Conservation (phyloP, 2,329 filamentous ascomycete species). For the Ploettnerulaceae sp. region DNA sequence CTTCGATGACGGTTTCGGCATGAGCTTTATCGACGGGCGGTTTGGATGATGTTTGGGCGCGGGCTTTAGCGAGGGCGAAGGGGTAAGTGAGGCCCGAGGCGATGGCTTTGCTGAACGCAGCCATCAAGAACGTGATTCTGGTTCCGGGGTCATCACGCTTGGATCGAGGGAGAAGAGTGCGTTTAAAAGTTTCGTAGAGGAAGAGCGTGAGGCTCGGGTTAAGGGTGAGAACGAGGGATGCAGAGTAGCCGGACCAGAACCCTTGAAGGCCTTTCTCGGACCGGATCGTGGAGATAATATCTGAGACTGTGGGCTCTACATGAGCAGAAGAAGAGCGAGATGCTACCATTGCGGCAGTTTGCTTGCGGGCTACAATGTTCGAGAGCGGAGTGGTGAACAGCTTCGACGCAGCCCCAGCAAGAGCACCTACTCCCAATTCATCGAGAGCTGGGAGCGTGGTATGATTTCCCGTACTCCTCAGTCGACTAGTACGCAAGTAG, state of each 20-base stretch:
- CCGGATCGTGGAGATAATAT: constrained; percentile 60
- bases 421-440: constrained; percentile 68
- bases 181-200: constrained; percentile 67
- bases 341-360: constrained; percentile 56
- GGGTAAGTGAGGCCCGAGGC: constrained; percentile 79
- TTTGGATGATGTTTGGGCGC: constrained; percentile 58
- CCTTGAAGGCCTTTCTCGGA: constrained; percentile 66
- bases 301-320: constrained; percentile 35
- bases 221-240: constrained; percentile 71
- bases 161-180: constrained; percentile 49
- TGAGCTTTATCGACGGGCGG: constrained; percentile 33
- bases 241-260: constrained; percentile 86
- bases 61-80: constrained; percentile 77
- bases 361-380: constrained; percentile 77
- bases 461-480: constrained; percentile 37
- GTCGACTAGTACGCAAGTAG: constrained; percentile 37
- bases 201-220: constrained; percentile 87
- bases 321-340: constrained; percentile 34
- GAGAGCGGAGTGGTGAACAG: constrained; percentile 74
- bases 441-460: constrained; percentile 56
- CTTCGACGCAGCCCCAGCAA: constrained; percentile 71
- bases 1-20: constrained; percentile 29
- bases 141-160: constrained; percentile 49
- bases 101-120: constrained; percentile 72
- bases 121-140: constrained; percentile 57